Evolutionary conservation across 306 rosid genomes (phyloP), one percentile per base, ranked within the genome.

Genomic region (Trifolium repens): DNA sequence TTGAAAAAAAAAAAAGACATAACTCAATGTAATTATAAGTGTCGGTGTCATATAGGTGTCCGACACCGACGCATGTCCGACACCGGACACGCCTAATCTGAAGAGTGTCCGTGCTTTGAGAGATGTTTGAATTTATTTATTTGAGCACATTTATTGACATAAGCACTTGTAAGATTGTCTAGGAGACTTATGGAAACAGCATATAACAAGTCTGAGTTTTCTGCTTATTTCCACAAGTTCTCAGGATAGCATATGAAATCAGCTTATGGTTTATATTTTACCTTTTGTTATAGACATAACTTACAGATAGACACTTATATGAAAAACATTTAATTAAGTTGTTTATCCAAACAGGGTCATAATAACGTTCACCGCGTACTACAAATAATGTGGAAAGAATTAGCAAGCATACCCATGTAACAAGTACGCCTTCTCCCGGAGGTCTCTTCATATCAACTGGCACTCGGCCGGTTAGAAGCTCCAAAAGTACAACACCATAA

Each of bases 381-480:
- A 50, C 7, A 52, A 65, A 47, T 49, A 44, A 40, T 47, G 39
- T 71, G 7, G 49, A 81, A 76, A 73, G 54, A 62, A 40, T 26
- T 34, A 67, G 39, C 9, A 72, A 74, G 62, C 92, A 32, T 73
- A 94, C 98, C 98, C 98, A 94, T 76, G 97, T 86, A 82, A 90
- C 97, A 63, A 94, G 93, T 76, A 90, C 89, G 2, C 93, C 97
- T 86, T 94, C 98, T 15, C 97, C 96, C 0, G 85, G 82, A 75
- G 98, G 88, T 85, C 93, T 86, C 83, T 90, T 89, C 96, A 89
- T 91, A 82, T 94, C 97, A n/a, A 94, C 93, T 3, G 98, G 96
- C 69, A 94, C 96, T 76, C 96, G 87, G 49, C 97, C 97, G 0
- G 97, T 94, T 40, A 94, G 96, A 81, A 94, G 83, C 89, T 94